phyloP scores from a whole-genome alignment of 1,139 yeast species.

The Suhomyces yuchorum region DNA sequence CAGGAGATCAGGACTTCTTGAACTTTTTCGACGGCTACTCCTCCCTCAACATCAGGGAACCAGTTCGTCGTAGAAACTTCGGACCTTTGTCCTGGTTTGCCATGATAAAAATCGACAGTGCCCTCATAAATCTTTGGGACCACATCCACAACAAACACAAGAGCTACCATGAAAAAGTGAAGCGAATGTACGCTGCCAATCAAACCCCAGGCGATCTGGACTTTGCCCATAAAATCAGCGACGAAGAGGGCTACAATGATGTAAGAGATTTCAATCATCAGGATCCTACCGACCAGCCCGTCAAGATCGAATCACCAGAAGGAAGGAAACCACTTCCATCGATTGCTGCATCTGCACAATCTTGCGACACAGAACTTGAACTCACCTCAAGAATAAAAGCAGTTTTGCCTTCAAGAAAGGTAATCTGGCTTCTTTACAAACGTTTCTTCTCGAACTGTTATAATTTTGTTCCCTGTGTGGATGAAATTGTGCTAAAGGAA shows the following conservation, averaged over 20 bases:
- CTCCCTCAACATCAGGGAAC: conserved; percentile 29
- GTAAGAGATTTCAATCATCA: conserved; percentile 5
- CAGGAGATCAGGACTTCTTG: conserved; percentile 29
- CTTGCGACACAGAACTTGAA: conserved; percentile 24
- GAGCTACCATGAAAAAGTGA: conserved; percentile 7
- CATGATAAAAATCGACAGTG: conserved; percentile 31
- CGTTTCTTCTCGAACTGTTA: conserved; percentile 49
- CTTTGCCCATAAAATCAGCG: conserved; percentile 15
- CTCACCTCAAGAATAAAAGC: conserved; percentile 25
- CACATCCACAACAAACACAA: conserved; percentile 20
- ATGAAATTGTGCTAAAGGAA: conserved; percentile 37
- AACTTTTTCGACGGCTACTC: conserved; percentile 37
- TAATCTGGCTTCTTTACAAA: conserved; percentile 33
- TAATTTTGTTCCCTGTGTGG: conserved; percentile 54
- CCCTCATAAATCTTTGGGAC: conserved; percentile 17
- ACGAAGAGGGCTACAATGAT: conserved; percentile 19
- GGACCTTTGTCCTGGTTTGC: conserved; percentile 44
- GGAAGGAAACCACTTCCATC: neutral
- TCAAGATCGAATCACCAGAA: neutral
- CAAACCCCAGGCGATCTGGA: conserved; percentile 11
- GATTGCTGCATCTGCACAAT: neutral
- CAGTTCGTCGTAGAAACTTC: conserved; percentile 24
- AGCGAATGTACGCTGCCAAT: conserved; percentile 1
- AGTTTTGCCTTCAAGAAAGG: conserved; percentile 41
- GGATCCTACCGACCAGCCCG: neutral